Percentiles rank a stretch among this genome's conserved stretches.
Conservation (phyloP, 2,329 filamentous ascomycete genomes). For the Xylariaceae sp. region DNA sequence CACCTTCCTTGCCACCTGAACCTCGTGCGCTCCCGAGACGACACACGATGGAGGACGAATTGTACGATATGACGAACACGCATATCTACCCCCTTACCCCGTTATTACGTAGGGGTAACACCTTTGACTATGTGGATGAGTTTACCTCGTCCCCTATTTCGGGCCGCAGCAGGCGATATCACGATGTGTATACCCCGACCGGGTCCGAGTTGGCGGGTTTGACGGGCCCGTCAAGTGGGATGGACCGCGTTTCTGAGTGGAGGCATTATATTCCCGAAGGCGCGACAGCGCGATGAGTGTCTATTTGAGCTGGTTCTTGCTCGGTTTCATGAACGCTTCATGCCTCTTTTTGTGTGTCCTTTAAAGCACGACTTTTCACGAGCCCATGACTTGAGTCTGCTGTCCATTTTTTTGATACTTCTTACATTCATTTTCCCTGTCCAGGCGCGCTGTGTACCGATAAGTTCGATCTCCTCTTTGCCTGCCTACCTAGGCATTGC, state of each 20-base stretch:
- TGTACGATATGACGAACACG: constrained; percentile 33
- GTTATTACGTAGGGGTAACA: constrained; percentile 21
- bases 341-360: background rate
- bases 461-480: too few relatives aligned
- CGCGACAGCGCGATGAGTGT: too few relatives aligned
- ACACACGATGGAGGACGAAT: constrained; percentile 40
- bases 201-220: constrained; percentile 31
- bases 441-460: too few relatives aligned
- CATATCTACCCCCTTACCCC: constrained; percentile 30
- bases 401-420: too few relatives aligned
- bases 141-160: constrained; percentile 19
- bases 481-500: too few relatives aligned
- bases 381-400: too few relatives aligned
- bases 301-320: too few relatives aligned
- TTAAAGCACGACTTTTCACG: too few relatives aligned
- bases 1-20: constrained; percentile 26
- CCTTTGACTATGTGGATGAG: constrained; percentile 26
- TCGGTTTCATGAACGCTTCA: too few relatives aligned
- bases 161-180: constrained; percentile 22
- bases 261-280: constrained; percentile 24
- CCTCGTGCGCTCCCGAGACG: constrained; percentile 34
- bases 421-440: too few relatives aligned
- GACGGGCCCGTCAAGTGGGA: constrained; percentile 30
- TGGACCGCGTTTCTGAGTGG: constrained; percentile 32
- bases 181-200: constrained; percentile 22